A percentile compares a stretch with the other conserved stretches of the same genome.
Evolutionary conservation across 2,329 filamentous ascomycete species (phyloP).

Genomic region (Phaeosphaeriaceae sp.): DNA sequence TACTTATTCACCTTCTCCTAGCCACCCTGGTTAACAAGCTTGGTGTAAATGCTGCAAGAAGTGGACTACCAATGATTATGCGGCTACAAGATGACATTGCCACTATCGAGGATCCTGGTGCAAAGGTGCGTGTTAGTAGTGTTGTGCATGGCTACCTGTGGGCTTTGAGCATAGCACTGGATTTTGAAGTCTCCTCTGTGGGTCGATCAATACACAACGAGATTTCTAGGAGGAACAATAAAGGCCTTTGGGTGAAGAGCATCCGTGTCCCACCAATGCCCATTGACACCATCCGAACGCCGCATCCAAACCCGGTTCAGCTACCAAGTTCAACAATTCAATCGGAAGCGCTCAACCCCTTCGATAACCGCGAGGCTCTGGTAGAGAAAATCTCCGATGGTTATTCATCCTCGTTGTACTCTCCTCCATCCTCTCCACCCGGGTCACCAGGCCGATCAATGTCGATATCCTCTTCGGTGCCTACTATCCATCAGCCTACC

Average conservation of each 20-base stretch:
- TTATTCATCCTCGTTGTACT: conserved; percentile 68
- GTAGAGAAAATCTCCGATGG: conserved; percentile 75
- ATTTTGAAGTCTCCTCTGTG: conserved; percentile 72
- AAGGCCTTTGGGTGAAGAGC: conserved; percentile 79
- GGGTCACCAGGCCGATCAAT: conserved; percentile 71
- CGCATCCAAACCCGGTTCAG: conserved; percentile 29
- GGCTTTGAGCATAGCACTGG: conserved; percentile 77
- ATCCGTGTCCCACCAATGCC: conserved; percentile 73
- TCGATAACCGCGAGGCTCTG: conserved; percentile 73
- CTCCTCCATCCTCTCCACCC: conserved; percentile 73
- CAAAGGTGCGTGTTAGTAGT: conserved; percentile 81
- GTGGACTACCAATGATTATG: conserved; percentile 86
- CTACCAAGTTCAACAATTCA: conserved; percentile 36
- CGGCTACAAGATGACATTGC: conserved; percentile 84
- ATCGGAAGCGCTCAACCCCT: conserved; percentile 65
- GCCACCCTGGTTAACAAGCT: conserved; percentile 75
- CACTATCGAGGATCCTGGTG: conserved; percentile 66
- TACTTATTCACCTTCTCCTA: conserved; percentile 78
- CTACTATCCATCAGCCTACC: conserved; percentile 46
- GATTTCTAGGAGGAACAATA: conserved; percentile 73
- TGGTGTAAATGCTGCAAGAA: conserved; percentile 80
- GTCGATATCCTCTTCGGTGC: conserved; percentile 61
- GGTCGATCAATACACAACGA: conserved; percentile 77
- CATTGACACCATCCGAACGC: conserved; percentile 62
- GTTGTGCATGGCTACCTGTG: conserved; percentile 90